A percentile compares a stretch with the other conserved stretches of the same genome.
Evolutionary conservation across 148 eudicot species (phyloP).

Genomic region (Limonium bicolor): DNA sequence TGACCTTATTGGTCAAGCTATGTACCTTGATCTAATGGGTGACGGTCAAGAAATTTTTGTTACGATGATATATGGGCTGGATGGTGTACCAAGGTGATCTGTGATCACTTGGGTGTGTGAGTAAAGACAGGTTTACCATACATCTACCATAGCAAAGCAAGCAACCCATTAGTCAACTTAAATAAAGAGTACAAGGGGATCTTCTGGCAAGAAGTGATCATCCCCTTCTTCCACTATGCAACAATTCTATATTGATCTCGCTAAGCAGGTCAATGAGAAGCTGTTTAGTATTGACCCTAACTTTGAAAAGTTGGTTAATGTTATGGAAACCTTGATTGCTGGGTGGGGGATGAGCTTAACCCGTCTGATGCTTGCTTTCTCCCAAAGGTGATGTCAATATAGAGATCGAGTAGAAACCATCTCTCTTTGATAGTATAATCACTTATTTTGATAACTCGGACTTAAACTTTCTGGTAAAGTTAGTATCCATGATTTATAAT

Average conservation of each 20-base stretch:
- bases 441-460: too few relatives aligned
- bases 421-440: too few relatives aligned
- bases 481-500: too few relatives aligned
- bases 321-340: slow-evolving; percentile 51
- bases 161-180: slow-evolving; percentile 48
- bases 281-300: slow-evolving; percentile 33
- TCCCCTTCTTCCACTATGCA: slow-evolving; percentile 56
- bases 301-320: slow-evolving; percentile 48
- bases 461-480: too few relatives aligned
- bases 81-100: slow-evolving; percentile 50
- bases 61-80: slow-evolving; percentile 72
- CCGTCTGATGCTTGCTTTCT: slow-evolving; percentile 9
- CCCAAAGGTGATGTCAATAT: slow-evolving; percentile 11
- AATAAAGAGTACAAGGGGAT: too few relatives aligned
- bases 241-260: slow-evolving; percentile 39
- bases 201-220: slow-evolving; percentile 69
- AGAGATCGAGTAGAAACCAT: too few relatives aligned
- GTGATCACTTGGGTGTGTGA: slow-evolving; percentile 49
- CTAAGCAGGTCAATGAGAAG: slow-evolving; percentile 47
- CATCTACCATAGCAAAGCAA: slow-evolving; percentile 55
- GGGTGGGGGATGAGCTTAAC: slow-evolving; percentile 61
- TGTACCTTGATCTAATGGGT: slow-evolving; percentile 72
- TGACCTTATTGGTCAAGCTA: slow-evolving; percentile 49
- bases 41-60: slow-evolving; percentile 60
- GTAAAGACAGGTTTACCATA: slow-evolving; percentile 50